Base-by-base conservation (phyloP, 139 green algal species). In the Micractinium conductrix region DNA sequence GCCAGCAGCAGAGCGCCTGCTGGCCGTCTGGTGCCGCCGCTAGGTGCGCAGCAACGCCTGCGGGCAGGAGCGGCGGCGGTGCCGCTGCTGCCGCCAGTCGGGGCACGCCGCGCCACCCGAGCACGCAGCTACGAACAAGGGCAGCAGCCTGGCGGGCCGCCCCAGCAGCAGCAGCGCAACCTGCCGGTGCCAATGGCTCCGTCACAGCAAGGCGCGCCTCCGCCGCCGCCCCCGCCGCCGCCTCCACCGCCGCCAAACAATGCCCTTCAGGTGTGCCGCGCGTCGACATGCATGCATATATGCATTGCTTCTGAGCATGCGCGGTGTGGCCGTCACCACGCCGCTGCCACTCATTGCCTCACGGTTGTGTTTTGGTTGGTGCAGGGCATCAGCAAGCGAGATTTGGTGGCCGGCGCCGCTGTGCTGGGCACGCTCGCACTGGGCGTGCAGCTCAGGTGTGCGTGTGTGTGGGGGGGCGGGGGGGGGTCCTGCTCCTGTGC, bases 91-190 rank as follows among this genome's bases (percentile, higher is more conserved):
- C n/a, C n/a, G n/a, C n/a, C n/a, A n/a, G n/a, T n/a, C n/a, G n/a
- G n/a, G n/a, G n/a, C n/a, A n/a, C n/a, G 65, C 33, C 65, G 8
- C 4, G 1, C 1, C 30, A 37, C 33, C 28, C 65, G 19, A 2
- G 35, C 26, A 38, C 37, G 35, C 65, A 72, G 65, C 65, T 72
- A 72, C 17, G 65, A 72, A 16, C 65, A 33, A 26, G 33, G 37
- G 2, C 33, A 33, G 10, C 65, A 72, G 65, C 33, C 14, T 9
- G 65, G 65, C n/a, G 65, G 65, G 65, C 33, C 65, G 0, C 1
- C 65, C 12, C 65, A 72, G 33, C 65, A 72, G 65, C 65, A 72
- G n/a, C 65, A 72, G 65, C 65, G 65, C 65, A 72, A 72, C 65
- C 65, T 72, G 33, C 65, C 65, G 9, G 65, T 72, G 14, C 65